Evolutionary conservation across 1,139 yeast genomes (phyloP).

Genomic region (Diutina catenulata): DNA sequence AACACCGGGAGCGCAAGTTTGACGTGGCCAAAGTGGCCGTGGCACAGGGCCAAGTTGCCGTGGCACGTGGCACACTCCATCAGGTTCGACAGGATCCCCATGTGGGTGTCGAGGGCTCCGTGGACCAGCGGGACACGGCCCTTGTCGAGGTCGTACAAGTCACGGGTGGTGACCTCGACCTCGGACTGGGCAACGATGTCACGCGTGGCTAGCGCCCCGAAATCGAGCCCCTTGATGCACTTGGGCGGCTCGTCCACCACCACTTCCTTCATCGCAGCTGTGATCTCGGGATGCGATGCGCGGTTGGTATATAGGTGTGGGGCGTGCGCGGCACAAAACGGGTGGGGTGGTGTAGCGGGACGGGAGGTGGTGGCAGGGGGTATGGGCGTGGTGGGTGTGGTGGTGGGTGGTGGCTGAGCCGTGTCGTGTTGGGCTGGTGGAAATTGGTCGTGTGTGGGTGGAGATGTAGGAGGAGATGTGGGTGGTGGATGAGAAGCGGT

Average conservation of each 20-base stretch:
- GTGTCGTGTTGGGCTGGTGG: too few species aligned
- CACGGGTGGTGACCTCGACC: constrained; percentile 86
- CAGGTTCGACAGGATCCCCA: constrained; percentile 89
- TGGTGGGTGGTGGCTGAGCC: too few species aligned
- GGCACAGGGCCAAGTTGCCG: constrained; percentile 88
- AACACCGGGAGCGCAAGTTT: constrained; percentile 90
- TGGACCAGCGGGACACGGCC: constrained; percentile 69
- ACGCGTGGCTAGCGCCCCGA: constrained; percentile 81
- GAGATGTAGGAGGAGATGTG: too few species aligned
- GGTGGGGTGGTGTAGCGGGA: too few species aligned
- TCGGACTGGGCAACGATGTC: constrained; percentile 92
- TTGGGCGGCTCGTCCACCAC: constrained; percentile 83
- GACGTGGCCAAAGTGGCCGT: constrained; percentile 97
- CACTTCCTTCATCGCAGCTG: constrained; percentile 47
- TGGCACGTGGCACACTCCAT: constrained; percentile 84
- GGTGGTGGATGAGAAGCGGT: too few species aligned
- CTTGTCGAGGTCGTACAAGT: constrained; percentile 79
- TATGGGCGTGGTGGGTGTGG: too few species aligned
- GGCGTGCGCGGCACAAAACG: too few species aligned
- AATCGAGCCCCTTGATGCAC: constrained; percentile 81
- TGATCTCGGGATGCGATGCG: too few species aligned
- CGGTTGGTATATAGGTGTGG: too few species aligned
- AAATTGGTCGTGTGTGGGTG: too few species aligned
- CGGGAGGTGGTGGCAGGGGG: too few species aligned
- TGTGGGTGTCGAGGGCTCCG: constrained; percentile 85